Evolutionary conservation across 495 filamentous ascomycete genomes (phyloP), one percentile per base, ranked within the genome.

Genomic region (Geoglossum glabrum): DNA sequence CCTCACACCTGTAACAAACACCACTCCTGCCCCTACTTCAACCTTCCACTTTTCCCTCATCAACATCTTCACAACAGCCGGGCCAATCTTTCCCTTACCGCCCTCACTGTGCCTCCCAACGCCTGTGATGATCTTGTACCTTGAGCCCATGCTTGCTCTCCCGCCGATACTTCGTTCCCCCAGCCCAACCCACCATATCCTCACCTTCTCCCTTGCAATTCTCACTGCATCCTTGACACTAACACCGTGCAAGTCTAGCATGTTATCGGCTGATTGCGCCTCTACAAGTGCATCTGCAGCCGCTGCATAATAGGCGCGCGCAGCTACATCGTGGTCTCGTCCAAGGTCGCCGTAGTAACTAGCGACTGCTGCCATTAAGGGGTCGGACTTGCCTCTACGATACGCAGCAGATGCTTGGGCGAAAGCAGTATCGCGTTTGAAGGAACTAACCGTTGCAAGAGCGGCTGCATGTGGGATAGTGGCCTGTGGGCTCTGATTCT

Each of bases 241-340:
- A 15, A 93, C 78, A 11, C 88, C 88, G 65, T 98, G 92, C 26
- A 98, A 72, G 70, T 98, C 89, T 10, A 94, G 69, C 61, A 65
- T 69, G 59, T 67, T 69, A 2, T 64, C 55, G 0, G 71, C 76
- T 47, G 80, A 86, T 59, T 86, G 79, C 1, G 64, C 61, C 4
- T 77, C 70, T 1, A 87, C 87, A 17, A 79, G 70, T 4, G 69
- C 67, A 62, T 87, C 79, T 0, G 85, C 83, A 0, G 76, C 67
- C 10, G 73, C 68, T 1, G 64, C 66, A 58, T 71, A 74, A 0
- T 60, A 59, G 19, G 21, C 11, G 13, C 43, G 30, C 30, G 73
- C 71, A 28, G 70, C 67, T 23, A 69, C 70, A 15, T 73, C 63
- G 58, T 76, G 66, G 28, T 80, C 74, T 47, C 79, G 77, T 15